A percentile compares a stretch with the other conserved stretches of the same genome.
Conservation (phyloP, 768 basidiomycete genomes). For the Clitopilus passeckerianus region DNA sequence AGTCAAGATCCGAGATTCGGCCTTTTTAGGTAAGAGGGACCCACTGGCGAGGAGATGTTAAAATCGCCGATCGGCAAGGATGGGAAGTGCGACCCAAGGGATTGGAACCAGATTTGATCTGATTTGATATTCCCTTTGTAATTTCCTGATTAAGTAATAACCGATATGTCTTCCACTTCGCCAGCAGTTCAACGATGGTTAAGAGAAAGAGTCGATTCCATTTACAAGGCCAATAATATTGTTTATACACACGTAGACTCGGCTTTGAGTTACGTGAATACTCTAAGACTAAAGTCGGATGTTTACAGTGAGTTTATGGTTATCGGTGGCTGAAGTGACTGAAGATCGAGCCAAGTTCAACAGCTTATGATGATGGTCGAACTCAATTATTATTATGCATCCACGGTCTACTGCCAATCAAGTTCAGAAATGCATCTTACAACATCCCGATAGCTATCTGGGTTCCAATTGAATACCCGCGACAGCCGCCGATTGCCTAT, state of each 20-base stretch:
- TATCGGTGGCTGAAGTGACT: no score
- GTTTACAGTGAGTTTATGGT: conserved; percentile 54
- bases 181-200: not conserved
- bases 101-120: not conserved
- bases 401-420: conserved; percentile 88
- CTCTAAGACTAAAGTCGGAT: conserved; percentile 76
- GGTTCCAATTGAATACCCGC: conserved; percentile 83
- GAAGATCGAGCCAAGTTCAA: not conserved
- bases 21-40: conserved; percentile 43
- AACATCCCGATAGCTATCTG: conserved; percentile 93
- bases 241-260: conserved; percentile 61
- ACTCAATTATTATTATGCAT: conserved; percentile 87
- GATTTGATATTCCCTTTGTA: not conserved
- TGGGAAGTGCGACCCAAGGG: conserved; percentile 1
- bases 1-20: conserved; percentile 46
- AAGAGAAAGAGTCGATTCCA: not conserved
- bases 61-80: conserved; percentile 18
- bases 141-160: not conserved
- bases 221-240: conserved; percentile 23
- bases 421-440: conserved; percentile 71
- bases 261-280: conserved; percentile 44
- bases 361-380: conserved; percentile 93
- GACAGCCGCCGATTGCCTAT: conserved; percentile 77
- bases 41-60: conserved; percentile 43
- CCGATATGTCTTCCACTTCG: not conserved